Conservation (phyloP, 2,329 filamentous ascomycete species). For the Ceratocystis alfenasii region DNA sequence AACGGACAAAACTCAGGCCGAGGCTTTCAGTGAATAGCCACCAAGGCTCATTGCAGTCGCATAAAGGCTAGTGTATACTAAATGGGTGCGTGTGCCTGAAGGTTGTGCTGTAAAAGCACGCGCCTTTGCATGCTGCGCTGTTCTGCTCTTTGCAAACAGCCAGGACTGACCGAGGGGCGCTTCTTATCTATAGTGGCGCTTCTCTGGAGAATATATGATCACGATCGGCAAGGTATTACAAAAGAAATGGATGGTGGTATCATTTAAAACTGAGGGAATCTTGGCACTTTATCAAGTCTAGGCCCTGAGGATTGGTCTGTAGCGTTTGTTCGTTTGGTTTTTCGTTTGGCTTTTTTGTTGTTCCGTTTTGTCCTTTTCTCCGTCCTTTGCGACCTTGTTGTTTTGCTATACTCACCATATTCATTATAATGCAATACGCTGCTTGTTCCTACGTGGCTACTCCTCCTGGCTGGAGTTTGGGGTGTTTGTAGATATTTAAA, state of each 20-base stretch:
- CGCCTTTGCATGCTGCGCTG: background rate
- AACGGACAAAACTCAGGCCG: conserved; percentile 17
- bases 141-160: background rate
- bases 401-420: background rate
- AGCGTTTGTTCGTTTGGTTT: conserved; percentile 14
- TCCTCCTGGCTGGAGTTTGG: background rate
- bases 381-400: background rate
- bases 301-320: conserved; percentile 18
- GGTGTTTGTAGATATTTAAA: background rate
- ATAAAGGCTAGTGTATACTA: background rate
- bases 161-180: background rate
- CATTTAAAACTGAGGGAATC: conserved; percentile 13
- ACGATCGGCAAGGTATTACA: conserved; percentile 13
- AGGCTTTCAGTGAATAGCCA: conserved; percentile 5
- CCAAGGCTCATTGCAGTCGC: background rate
- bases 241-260: conserved; percentile 14
- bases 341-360: background rate
- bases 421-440: background rate
- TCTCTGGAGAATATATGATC: conserved; percentile 13
- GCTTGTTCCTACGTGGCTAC: background rate
- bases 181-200: background rate
- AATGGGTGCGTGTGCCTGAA: background rate
- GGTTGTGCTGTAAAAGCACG: background rate
- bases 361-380: background rate
- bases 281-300: conserved; percentile 18